Base-by-base conservation (phyloP, 495 filamentous ascomycete species). In the Gamarada debralockiae region DNA sequence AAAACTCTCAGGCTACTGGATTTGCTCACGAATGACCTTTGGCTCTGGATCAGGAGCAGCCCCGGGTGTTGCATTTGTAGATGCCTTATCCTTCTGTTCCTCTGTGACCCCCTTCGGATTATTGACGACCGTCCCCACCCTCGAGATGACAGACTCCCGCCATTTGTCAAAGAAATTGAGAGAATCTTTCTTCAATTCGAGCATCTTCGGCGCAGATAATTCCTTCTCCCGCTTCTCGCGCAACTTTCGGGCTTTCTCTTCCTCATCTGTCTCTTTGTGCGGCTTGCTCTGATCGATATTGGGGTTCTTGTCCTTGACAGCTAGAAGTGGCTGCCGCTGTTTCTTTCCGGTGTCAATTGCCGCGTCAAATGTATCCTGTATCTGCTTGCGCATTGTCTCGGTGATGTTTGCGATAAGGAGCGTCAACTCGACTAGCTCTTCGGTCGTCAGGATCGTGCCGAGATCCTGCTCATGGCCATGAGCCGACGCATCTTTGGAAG, bases 331-430 rank as follows among this genome's bases (percentile, higher is more conserved):
- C 25, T 44, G 52, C n/a, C 58, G 38, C 18, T 52, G 15, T 14
- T 21, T n/a, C 27, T 57, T 60, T 27, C 55, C 55, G 23, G 64
- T 54, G 21, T 58, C 49, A 3, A 61, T 57, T 5, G 70, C 56
- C 0, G 63, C 48, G 48, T 80, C 76, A 27, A 80, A 81, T 42
- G 64, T 68, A 17, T 71, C 67, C 36, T 56, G 61, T 37, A 79
- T 62, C 21, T 73, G 70, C 50, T 63, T 70, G 34, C 72, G 67
- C 67, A 83, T 79, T 1, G 65, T 61, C 21, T 79, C 77, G 25
- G 67, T 73, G 48, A 74, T 69, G 23, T 61, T 65, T 48, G 50
- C 52, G 41, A 79, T 54, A 6, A 83, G 70, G 14, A 64, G 56
- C 6, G 59, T 64, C 22, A 70, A 50, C 39, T 70, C 67, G 5